These are phyloP conservation scores for Tricholomella constricta DNA, from an alignment of 768 basidiomycete species.

Conservation along the genomic window DNA sequence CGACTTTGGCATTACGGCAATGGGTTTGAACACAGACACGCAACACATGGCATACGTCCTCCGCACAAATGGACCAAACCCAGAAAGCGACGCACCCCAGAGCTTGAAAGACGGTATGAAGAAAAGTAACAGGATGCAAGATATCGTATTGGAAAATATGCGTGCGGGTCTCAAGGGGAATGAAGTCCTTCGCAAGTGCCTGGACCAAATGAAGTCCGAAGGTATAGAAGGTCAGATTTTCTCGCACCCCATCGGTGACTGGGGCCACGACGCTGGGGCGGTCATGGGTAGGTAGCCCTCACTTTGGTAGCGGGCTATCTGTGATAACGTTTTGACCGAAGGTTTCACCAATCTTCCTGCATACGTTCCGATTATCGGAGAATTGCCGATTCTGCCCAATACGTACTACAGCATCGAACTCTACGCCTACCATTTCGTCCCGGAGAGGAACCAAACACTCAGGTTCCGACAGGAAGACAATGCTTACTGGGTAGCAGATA, in stretches of 20 bases:
- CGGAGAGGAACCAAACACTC: conserved; percentile 50
- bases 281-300: conserved; percentile 42
- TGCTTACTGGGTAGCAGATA: conserved; percentile 41
- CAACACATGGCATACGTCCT: too few species aligned
- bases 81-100: too few species aligned
- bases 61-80: too few species aligned
- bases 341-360: too few species aligned
- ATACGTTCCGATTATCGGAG: conserved; percentile 49
- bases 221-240: conserved; percentile 51
- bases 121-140: conserved; percentile 53
- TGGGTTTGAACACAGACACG: too few species aligned
- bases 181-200: conserved; percentile 40
- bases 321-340: too few species aligned
- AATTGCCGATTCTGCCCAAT: conserved; percentile 46
- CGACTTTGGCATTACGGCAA: too few species aligned
- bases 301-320: neutral
- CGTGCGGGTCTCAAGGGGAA: conserved; percentile 48
- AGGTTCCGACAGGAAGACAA: conserved; percentile 49
- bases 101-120: conserved; percentile 45
- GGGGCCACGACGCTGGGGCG: conserved; percentile 54
- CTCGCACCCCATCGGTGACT: conserved; percentile 57
- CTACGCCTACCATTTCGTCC: conserved; percentile 48
- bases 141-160: conserved; percentile 48
- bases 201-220: conserved; percentile 46
- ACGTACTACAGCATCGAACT: conserved; percentile 59